A percentile compares a stretch with the other conserved stretches of the same genome.
phyloP scores from a whole-genome alignment of 768 basidiomycete species.

The Naganishia vaughanmartiniae region DNA sequence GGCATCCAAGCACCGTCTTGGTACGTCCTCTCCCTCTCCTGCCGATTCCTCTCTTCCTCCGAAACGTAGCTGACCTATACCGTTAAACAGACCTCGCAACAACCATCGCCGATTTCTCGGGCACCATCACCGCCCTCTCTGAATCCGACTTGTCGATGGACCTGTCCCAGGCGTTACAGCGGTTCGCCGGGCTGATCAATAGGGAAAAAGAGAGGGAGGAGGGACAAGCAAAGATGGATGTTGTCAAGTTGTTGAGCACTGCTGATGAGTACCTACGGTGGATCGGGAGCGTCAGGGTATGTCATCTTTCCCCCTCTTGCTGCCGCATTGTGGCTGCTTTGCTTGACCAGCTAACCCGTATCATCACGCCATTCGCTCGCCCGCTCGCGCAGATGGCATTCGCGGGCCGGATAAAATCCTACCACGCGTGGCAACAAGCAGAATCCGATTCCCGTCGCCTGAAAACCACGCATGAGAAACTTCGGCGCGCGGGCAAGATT shows the following conservation, averaged over 20 bases:
- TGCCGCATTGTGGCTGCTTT: neutral
- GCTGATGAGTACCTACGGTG: slow-evolving; percentile 93
- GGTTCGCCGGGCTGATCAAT: slow-evolving; percentile 70
- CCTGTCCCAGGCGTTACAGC: slow-evolving; percentile 66
- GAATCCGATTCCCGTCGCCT: slow-evolving; percentile 54
- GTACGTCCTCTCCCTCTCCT: slow-evolving; percentile 52
- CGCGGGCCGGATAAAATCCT: slow-evolving; percentile 76
- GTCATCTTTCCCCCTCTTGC: slow-evolving; percentile 44
- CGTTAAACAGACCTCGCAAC: slow-evolving; percentile 62
- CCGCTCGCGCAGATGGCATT: slow-evolving; percentile 69
- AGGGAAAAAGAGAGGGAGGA: slow-evolving; percentile 72
- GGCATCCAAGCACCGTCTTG: slow-evolving; percentile 77
- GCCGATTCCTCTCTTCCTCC: neutral
- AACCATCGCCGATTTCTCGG: slow-evolving; percentile 75
- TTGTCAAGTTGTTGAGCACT: slow-evolving; percentile 74
- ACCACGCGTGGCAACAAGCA: slow-evolving; percentile 73
- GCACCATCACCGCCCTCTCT: slow-evolving; percentile 67
- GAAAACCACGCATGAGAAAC: slow-evolving; percentile 58
- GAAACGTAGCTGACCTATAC: neutral
- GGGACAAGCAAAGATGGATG: slow-evolving; percentile 75
- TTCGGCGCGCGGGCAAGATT: slow-evolving; percentile 52
- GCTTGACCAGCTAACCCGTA: too few species aligned
- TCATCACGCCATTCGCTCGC: neutral
- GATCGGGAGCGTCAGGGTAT: slow-evolving; percentile 77
- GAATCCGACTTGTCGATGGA: slow-evolving; percentile 70